A percentile compares a stretch with the other conserved stretches of the same genome.
phyloP scores from a whole-genome alignment of 768 basidiomycete genomes.

The Boletus bicolor region DNA sequence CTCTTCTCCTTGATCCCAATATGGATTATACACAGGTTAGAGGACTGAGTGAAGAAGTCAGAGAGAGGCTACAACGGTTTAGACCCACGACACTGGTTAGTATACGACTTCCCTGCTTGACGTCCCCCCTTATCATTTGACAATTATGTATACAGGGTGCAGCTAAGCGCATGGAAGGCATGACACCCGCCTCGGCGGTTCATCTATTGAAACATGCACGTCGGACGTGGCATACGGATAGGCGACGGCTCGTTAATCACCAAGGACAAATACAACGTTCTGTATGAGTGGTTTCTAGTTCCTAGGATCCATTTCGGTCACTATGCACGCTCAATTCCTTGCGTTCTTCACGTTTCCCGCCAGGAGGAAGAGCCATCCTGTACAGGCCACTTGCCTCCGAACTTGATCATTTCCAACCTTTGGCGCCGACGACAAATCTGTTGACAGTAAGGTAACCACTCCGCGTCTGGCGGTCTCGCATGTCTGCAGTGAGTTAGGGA shows the following conservation, averaged over 20 bases:
- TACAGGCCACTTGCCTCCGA: not conserved
- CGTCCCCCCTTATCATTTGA: not conserved
- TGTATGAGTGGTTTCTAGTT: not conserved
- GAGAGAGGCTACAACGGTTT: slow-evolving; percentile 56
- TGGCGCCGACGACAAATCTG: no score
- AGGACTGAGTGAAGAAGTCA: slow-evolving; percentile 75
- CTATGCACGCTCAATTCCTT: not conserved
- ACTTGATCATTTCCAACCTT: not conserved
- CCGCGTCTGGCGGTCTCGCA: not conserved
- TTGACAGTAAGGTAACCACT: not conserved
- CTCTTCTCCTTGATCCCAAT: slow-evolving; percentile 59
- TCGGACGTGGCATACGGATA: slow-evolving; percentile 28
- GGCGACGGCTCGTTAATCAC: not conserved
- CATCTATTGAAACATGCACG: slow-evolving; percentile 63
- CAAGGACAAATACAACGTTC: not conserved
- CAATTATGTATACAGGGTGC: slow-evolving; percentile 57
- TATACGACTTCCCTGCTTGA: slow-evolving; percentile 9
- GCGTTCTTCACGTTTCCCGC: not conserved
- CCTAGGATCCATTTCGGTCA: not conserved
- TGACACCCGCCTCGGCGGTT: slow-evolving; percentile 79
- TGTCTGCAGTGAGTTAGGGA: not conserved
- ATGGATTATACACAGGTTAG: slow-evolving; percentile 66
- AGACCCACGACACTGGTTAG: slow-evolving; percentile 67
- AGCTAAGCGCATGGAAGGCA: slow-evolving; percentile 90
- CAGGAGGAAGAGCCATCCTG: not conserved